A percentile compares a stretch with the other conserved stretches of the same genome.
Evolutionary conservation across 768 basidiomycete species (phyloP).

Genomic region (Podaxis sp.): DNA sequence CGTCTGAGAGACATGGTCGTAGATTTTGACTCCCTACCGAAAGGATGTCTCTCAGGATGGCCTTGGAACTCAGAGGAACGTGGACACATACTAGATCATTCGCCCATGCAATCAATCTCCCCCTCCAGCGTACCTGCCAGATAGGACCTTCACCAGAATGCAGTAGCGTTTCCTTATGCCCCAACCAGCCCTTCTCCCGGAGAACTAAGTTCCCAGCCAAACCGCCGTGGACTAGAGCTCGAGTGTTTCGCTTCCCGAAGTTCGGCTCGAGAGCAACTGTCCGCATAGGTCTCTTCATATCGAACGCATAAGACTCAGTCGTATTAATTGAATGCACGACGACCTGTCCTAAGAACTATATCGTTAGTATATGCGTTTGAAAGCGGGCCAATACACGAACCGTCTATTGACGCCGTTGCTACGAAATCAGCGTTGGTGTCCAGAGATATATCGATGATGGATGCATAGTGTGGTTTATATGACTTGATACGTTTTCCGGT

Average conservation of each 20-base stretch:
- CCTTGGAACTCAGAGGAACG: neutral
- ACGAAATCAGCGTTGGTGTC: constrained; percentile 88
- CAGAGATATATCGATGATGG: constrained; percentile 81
- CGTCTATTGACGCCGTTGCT: constrained; percentile 91
- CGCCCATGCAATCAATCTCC: constrained; percentile 90
- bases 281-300: constrained; percentile 91
- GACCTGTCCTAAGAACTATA: constrained; percentile 71
- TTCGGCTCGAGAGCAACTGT: constrained; percentile 88
- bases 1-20: constrained; percentile 75
- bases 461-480: constrained; percentile 87
- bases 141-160: constrained; percentile 91
- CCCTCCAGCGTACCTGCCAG: constrained; percentile 88
- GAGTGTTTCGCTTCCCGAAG: constrained; percentile 75
- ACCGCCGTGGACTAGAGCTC: constrained; percentile 89
- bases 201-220: constrained; percentile 85
- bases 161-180: constrained; percentile 85
- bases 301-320: constrained; percentile 79
- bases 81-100: constrained; percentile 72
- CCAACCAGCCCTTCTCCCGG: constrained; percentile 95
- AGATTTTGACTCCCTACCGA: constrained; percentile 88
- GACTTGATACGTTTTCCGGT: constrained; percentile 83
- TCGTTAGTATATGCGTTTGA: constrained; percentile 18
- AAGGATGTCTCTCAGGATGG: constrained; percentile 1
- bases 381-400: constrained; percentile 42
- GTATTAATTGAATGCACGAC: constrained; percentile 81